A percentile compares a stretch with the other conserved stretches of the same genome.
phyloP scores from a whole-genome alignment of 768 basidiomycete species.

The Lactarius hengduanensis region DNA sequence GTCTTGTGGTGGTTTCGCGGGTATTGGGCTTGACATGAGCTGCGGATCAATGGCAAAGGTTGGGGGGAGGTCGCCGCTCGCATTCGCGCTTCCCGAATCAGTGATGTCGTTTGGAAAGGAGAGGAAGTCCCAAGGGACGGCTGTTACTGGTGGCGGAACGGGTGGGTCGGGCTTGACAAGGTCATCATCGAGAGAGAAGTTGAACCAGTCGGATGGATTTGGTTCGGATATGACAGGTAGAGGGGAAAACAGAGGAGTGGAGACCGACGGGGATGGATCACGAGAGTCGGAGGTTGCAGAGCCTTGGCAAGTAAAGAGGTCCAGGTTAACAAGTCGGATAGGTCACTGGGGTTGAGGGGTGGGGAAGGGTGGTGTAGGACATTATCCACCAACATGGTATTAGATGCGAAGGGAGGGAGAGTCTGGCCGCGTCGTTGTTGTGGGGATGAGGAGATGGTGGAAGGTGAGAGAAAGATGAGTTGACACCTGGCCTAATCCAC shows the following conservation, averaged over 20 bases:
- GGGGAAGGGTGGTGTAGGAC: conserved; percentile 19
- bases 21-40: conserved; percentile 64
- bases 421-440: conserved; percentile 2
- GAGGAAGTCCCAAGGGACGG: conserved; percentile 43
- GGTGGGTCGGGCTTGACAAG: conserved; percentile 34
- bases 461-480: conserved; percentile 19
- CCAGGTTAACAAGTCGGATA: conserved; percentile 29
- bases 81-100: conserved; percentile 24
- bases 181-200: conserved; percentile 36
- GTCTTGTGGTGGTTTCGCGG: conserved; percentile 42
- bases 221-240: conserved; percentile 23
- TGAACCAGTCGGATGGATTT: conserved; percentile 29
- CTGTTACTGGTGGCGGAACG: conserved; percentile 32
- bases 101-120: conserved; percentile 35
- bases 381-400: conserved; percentile 24
- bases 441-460: conserved; percentile 16
- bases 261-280: conserved; percentile 26
- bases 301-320: conserved; percentile 23
- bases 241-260: conserved; percentile 27
- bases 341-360: conserved; percentile 15
- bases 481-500: neutral
- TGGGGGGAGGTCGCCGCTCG: conserved; percentile 31
- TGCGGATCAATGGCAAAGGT: conserved; percentile 68
- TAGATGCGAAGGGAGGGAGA: neutral
- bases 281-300: conserved; percentile 26